Conservation (phyloP, 2,329 filamentous ascomycete species). For the Macrophomina pseudophaseolina region DNA sequence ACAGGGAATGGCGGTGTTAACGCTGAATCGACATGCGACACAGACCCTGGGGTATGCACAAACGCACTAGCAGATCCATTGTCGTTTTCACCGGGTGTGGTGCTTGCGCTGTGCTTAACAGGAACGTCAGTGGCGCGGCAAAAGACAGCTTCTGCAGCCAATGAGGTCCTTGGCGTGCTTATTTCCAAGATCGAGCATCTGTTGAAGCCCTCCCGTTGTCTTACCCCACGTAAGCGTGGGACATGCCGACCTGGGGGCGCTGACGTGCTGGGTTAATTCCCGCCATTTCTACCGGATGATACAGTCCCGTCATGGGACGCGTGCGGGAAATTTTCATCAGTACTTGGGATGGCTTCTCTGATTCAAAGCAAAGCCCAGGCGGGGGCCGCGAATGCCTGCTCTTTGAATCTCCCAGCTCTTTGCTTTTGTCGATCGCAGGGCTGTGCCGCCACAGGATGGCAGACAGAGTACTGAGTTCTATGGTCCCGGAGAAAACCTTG, state of each 20-base stretch:
- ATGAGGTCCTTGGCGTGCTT: neutral
- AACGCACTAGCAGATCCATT: neutral
- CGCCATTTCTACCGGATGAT: neutral
- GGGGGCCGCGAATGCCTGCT: no score
- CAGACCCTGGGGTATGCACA: neutral
- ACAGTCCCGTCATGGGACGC: neutral
- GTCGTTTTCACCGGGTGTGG: neutral
- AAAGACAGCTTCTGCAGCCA: neutral
- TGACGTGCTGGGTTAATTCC: neutral
- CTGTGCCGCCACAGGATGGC: no score
- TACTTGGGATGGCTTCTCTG: no score
- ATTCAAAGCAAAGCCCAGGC: no score
- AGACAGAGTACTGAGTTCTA: no score
- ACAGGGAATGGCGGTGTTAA: neutral
- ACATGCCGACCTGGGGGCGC: no score
- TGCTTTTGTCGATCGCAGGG: no score
- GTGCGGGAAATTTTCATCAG: neutral
- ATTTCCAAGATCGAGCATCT: neutral
- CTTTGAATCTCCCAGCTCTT: no score
- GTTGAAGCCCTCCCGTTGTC: neutral
- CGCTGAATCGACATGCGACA: neutral
- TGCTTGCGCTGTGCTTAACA: neutral
- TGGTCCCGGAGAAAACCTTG: no score
- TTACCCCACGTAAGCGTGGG: neutral
- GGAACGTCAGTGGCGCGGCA: neutral